Base-by-base conservation (phyloP, 352 stramenopile genomes). In the Halophytophthora polymorphica region DNA sequence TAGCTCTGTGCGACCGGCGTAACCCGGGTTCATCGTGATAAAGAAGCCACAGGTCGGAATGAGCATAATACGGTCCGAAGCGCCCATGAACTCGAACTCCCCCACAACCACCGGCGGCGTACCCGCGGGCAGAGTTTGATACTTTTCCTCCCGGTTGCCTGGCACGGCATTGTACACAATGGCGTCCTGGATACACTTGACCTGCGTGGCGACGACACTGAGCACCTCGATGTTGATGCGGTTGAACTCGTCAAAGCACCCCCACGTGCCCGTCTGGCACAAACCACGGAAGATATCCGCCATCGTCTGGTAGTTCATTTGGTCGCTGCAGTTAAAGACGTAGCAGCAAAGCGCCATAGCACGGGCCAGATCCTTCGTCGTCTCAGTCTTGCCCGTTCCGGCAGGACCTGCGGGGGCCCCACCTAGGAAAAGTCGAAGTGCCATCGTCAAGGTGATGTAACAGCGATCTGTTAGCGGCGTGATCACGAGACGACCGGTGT, bases 401-500 rank as follows among this genome's bases (percentile, higher is more conserved):
- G 92, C 90, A 17, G 95, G 95, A 4, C 94, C 95, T 48, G 93
- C 93, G 22, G 95, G 95, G 11, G 93, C 94, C 13, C 95, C 95
- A 21, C 95, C 95, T n/a, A 98, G 71, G 64, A 98, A 98, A n/a
- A 98, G 57, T 37, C 95, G 90, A 29, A 98, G 67, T 14, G 89
- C 95, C 92, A 98, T 98, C 3, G 95, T 98, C 15, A 98, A 63
- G 8, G 95, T 98, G 51, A 98, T 98, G 65, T 98, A 98, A 64
- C 95, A 98, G 14, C 94, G 85, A 78, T 98, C 95, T 3, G 95
- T 98, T 5, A 98, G 70, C 18, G 95, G 93, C 5, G 95, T 98
- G 64, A 98, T 98, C 45, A 98, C 93, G 14, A 98, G 73, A 6
- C 93, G 88, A 29, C 93, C 90, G 8, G 82, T 93, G 56, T 95